Percentiles rank a stretch among this genome's conserved stretches.
These are phyloP conservation scores for Fennellomyces sp. DNA, from an alignment of 371 early-diverging fungal genomes.

Conservation along the genomic window DNA sequence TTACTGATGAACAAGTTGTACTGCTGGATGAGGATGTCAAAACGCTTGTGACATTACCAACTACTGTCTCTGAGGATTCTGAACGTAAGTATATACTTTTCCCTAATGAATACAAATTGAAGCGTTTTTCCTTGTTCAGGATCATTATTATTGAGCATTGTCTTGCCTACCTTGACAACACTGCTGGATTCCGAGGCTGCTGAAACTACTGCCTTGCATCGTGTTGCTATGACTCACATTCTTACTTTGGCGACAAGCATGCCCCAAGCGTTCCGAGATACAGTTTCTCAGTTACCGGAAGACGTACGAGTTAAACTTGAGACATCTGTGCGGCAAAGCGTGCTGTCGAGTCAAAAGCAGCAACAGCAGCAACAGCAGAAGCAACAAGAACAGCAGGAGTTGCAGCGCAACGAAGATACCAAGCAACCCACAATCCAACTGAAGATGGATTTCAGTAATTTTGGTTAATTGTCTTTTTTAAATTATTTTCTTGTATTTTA, in stretches of 20 bases:
- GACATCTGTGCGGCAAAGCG: slow-evolving; percentile 47
- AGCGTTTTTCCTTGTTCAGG: slow-evolving; percentile 20
- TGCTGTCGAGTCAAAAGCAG: slow-evolving; percentile 40
- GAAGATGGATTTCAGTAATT: slow-evolving; percentile 58
- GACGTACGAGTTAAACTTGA: slow-evolving; percentile 42
- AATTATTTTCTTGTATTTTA: background rate
- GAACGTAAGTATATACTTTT: slow-evolving; percentile 35
- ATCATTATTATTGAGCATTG: slow-evolving; percentile 23
- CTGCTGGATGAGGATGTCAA: slow-evolving; percentile 46
- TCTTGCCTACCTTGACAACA: slow-evolving; percentile 42
- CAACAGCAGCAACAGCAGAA: slow-evolving; percentile 34
- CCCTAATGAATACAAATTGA: background rate
- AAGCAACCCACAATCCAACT: slow-evolving; percentile 55
- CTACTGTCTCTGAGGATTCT: slow-evolving; percentile 23
- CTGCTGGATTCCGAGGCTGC: slow-evolving; percentile 40
- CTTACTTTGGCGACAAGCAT: slow-evolving; percentile 38
- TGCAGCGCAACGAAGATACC: slow-evolving; percentile 22
- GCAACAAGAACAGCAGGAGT: slow-evolving; percentile 27
- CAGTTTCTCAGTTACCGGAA: slow-evolving; percentile 28
- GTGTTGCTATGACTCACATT: slow-evolving; percentile 30
- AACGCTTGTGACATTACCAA: slow-evolving; percentile 35
- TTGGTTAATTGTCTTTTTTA: slow-evolving; percentile 20
- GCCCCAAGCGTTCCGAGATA: slow-evolving; percentile 43
- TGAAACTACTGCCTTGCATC: slow-evolving; percentile 30
- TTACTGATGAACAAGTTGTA: slow-evolving; percentile 8